Evolutionary conservation across 192 early-diverging fungal species (phyloP), one percentile per base, ranked within the genome.

Genomic region (Entomortierella lignicola): DNA sequence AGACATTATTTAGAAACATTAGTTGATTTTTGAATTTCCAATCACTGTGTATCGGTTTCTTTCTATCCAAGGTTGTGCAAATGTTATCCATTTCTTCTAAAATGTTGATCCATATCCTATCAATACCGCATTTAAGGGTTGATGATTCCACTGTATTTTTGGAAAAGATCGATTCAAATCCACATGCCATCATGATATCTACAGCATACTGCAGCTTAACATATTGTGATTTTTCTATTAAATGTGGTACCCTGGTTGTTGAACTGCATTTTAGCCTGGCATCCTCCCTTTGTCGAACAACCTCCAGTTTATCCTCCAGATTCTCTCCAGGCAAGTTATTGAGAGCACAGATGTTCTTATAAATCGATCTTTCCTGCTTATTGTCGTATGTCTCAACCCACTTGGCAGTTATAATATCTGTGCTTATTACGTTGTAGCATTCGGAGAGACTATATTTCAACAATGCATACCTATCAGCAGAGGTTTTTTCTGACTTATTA

Each of bases 191-290:
- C 37, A 66, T 27, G 20, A 66, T 55, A 32, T 55, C 53, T 8
- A 66, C 63, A 15, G 26, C 63, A 55, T 55, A 55, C 6, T 41
- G 7, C 37, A 66, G 23, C 62, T 63, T 63, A n/a, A 39, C n/a
- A 39, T 34, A 57, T 17, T 21, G 55, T 4, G 55, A 57, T 5
- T 57, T 31, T 11, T 20, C 52, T 6, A 57, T 29, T 12, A 34
- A 34, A 27, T 57, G 55, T 34, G 31, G 32, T 34, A 27, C 30
- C 34, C 26, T 13, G 23, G 23, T 25, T 25, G n/a, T n/a, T n/a
- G n/a, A n/a, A n/a, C n/a, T n/a, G n/a, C n/a, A n/a, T n/a, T n/a
- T n/a, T n/a, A n/a, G n/a, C n/a, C n/a, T n/a, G n/a, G n/a, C n/a
- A n/a, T n/a, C n/a, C 21, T 50, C 47, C 47, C 3, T 50, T 27